Base-by-base conservation (phyloP, 139 green algal genomes). In the Closterium sp. region DNA sequence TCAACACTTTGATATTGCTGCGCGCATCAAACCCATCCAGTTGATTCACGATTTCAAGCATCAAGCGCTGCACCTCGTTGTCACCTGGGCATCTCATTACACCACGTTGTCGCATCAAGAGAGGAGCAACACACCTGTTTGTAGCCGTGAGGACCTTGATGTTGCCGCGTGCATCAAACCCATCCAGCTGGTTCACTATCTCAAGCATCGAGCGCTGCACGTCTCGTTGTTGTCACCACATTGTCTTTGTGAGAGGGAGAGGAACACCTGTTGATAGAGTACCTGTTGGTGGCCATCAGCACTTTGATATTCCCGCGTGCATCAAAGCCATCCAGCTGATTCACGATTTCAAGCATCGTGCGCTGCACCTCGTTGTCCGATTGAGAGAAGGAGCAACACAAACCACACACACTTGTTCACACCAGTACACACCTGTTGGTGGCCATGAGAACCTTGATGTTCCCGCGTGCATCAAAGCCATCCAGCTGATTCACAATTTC, bases 401-500 rank as follows among this genome's bases (percentile, higher is more conserved):
- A 38, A 38, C 2, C 32, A 2, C 32, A 19, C 6, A 70, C 10
- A 19, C 45, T 1, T 22, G 45, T 4, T 19, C 6, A 7, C 62
- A 89, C 38, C 34, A 11, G 0, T 50, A 50, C 38, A 22, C 86
- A 94, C 92, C 92, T 86, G 86, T 96, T 96, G 42, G 94, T 96
- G n/a, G 95, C 95, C 95, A 96, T 96, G 30, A 96, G 73, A 70
- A 97, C 98, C 96, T 99, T 99, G 95, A 99, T 98, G 95, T 99
- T 99, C 27, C 98, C 98, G 70, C 98, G 96, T 4, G 97, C 95
- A 93, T 99, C 98, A 92, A 99, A 99, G 31, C 98, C 98, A 87
- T 99, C 98, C 30, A 99, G 97, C 97, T 99, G 98, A 95, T 99
- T 99, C 7, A 99, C 98, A 70, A 99, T 99, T 96, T 99, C 98